A percentile compares a stretch with the other conserved stretches of the same genome.
Conservation (phyloP, 2,329 filamentous ascomycete species). For the Microsporum canis region DNA sequence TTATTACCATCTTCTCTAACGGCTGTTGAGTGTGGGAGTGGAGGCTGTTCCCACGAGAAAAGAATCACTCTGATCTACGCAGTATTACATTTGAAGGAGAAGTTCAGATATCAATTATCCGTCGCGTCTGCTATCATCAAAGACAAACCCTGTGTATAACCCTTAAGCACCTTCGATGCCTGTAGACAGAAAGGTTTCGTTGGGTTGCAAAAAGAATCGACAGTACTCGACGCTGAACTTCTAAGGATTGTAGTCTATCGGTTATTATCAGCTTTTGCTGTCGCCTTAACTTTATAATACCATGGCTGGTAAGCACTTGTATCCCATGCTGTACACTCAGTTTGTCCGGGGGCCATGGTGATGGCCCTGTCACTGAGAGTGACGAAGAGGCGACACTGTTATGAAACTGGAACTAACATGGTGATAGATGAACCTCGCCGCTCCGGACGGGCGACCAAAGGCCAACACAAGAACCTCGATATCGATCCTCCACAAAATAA, state of each 20-base stretch:
- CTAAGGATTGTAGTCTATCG: slow-evolving; percentile 29
- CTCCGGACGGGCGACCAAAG: slow-evolving; percentile 91
- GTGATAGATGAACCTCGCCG: slow-evolving; percentile 71
- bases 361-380: no score
- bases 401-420: slow-evolving; percentile 8
- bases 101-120: slow-evolving; percentile 20
- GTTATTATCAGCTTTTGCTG: slow-evolving; percentile 15
- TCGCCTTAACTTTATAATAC: slow-evolving; percentile 19
- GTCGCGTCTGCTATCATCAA: slow-evolving; percentile 22
- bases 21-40: background rate
- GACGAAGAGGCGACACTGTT: background rate
- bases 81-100: slow-evolving; percentile 7
- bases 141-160: slow-evolving; percentile 26
- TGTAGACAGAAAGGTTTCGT: slow-evolving; percentile 25
- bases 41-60: background rate
- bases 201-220: slow-evolving; percentile 13
- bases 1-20: background rate
- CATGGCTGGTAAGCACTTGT: slow-evolving; percentile 52
- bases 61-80: background rate
- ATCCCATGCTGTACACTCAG: slow-evolving; percentile 16
- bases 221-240: slow-evolving; percentile 9
- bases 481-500: slow-evolving; percentile 46
- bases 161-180: slow-evolving; percentile 28
- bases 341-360: background rate
- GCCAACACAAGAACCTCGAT: slow-evolving; percentile 86